These are phyloP conservation scores for Gnomoniopsis sp. DNA, from an alignment of 2,329 filamentous ascomycete species.

Conservation along the genomic window DNA sequence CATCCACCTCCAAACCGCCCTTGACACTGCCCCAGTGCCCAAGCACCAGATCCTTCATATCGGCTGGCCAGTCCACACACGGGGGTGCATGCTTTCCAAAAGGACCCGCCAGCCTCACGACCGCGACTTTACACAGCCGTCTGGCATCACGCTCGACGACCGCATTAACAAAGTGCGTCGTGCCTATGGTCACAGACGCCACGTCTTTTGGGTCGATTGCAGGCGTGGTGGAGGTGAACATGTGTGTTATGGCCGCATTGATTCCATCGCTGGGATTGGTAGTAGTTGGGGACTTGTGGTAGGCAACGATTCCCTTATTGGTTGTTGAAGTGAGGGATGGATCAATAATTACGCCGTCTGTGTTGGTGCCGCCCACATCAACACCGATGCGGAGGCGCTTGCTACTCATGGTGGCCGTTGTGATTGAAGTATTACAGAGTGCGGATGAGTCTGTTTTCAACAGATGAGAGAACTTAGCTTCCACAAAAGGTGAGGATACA, in stretches of 20 bases:
- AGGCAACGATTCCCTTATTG: constrained; percentile 43
- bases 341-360: constrained; percentile 50
- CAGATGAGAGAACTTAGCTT: no score
- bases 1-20: constrained; percentile 52
- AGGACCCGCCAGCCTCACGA: constrained; percentile 51
- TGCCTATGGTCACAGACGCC: constrained; percentile 50
- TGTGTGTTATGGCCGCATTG: constrained; percentile 38
- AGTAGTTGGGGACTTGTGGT: constrained; percentile 48
- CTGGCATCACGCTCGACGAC: constrained; percentile 50
- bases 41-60: constrained; percentile 44
- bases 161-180: constrained; percentile 58
- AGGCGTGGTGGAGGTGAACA: constrained; percentile 33
- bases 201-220: constrained; percentile 33
- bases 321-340: constrained; percentile 31
- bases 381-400: constrained; percentile 38
- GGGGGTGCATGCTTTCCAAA: constrained; percentile 49
- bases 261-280: constrained; percentile 45
- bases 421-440: background rate
- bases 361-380: constrained; percentile 51
- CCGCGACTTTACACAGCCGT: constrained; percentile 47
- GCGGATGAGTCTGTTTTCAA: background rate
- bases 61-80: constrained; percentile 50
- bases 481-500: no score
- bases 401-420: background rate
- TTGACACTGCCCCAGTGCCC: constrained; percentile 42